Evolutionary conservation across 352 stramenopile genomes (phyloP).

Genomic region (Pythium aristosporum): DNA sequence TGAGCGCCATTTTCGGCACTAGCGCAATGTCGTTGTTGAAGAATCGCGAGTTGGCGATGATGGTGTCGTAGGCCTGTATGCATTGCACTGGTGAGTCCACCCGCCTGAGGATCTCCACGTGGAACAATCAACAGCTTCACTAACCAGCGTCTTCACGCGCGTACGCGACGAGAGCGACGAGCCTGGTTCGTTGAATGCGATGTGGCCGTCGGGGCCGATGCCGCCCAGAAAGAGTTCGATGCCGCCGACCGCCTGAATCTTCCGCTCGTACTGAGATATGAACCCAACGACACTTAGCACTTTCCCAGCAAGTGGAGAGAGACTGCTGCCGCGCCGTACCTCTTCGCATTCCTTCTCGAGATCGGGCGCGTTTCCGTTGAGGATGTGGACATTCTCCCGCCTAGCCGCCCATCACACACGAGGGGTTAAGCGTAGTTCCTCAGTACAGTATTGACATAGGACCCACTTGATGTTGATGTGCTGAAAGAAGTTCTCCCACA

Average conservation of each 20-base stretch:
- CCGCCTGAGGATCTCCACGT: no score
- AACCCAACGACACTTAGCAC: not conserved
- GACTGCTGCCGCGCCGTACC: slow-evolving; percentile 17
- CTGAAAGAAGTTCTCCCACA: slow-evolving; percentile 89
- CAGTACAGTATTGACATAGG: not conserved
- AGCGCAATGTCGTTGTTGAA: slow-evolving; percentile 79
- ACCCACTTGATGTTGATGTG: slow-evolving; percentile 85
- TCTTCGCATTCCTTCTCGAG: slow-evolving; percentile 72
- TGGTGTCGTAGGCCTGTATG: slow-evolving; percentile 83
- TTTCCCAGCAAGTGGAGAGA: not conserved
- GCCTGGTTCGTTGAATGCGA: slow-evolving; percentile 92
- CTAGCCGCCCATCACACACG: slow-evolving; percentile 15
- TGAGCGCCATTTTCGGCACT: slow-evolving; percentile 90
- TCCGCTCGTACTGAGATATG: slow-evolving; percentile 61
- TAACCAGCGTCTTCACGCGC: slow-evolving; percentile 83
- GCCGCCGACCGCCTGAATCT: slow-evolving; percentile 77
- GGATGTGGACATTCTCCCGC: slow-evolving; percentile 86
- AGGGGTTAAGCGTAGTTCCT: not conserved
- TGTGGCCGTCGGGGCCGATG: slow-evolving; percentile 92
- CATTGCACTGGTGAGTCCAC: not conserved
- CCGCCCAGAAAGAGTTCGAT: slow-evolving; percentile 93
- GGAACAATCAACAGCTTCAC: not conserved
- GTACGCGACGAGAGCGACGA: slow-evolving; percentile 79
- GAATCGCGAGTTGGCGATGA: slow-evolving; percentile 88
- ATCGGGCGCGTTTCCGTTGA: slow-evolving; percentile 82